Evolutionary conservation across 208 protist genomes (phyloP).

Genomic region (Crithidia acanthocephali): DNA sequence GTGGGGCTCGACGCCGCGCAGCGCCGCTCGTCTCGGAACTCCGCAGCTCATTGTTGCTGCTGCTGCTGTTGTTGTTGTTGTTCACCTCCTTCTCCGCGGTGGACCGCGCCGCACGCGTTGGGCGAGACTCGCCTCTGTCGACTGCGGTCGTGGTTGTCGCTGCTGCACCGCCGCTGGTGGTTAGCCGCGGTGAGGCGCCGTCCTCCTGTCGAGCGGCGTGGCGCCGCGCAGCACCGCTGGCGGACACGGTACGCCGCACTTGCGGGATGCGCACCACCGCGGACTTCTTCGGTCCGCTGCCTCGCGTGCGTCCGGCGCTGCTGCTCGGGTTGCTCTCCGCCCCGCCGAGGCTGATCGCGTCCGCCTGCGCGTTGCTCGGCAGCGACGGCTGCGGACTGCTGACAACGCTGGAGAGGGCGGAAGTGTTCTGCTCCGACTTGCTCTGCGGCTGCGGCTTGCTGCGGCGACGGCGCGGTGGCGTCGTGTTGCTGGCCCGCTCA

Average conservation of each 20-base stretch:
- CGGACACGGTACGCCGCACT: conserved; percentile 24
- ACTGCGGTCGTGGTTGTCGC: neutral
- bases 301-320: neutral
- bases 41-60: neutral
- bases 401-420: neutral
- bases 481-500: neutral
- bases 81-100: neutral
- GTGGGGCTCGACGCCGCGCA: neutral
- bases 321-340: neutral
- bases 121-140: conserved; percentile 10
- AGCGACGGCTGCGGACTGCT: conserved; percentile 17
- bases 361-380: conserved; percentile 17
- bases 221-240: neutral
- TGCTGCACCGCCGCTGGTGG: neutral
- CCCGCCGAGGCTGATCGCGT: neutral
- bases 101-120: conserved; percentile 12
- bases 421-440: neutral
- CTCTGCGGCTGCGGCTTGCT: neutral
- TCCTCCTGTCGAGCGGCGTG: neutral
- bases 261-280: conserved; percentile 13
- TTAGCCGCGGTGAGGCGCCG: neutral
- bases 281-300: conserved; percentile 12
- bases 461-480: conserved; percentile 1
- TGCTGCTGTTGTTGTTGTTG: neutral
- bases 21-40: neutral